Conservation (phyloP, 345 rosid genomes). For the Salix viminalis region DNA sequence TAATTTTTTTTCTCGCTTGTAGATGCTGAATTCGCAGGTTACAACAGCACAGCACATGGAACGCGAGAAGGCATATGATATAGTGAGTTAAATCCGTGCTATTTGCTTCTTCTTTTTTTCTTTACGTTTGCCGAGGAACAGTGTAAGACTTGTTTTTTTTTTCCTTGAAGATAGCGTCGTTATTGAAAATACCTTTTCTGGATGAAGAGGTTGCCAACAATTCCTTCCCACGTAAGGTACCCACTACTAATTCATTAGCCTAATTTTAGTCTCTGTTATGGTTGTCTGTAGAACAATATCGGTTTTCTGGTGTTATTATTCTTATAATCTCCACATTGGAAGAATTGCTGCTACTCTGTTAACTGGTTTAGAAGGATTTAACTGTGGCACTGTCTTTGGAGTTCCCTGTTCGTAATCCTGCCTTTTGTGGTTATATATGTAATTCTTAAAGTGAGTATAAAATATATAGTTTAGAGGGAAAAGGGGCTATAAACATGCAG, state of each 20-base stretch:
- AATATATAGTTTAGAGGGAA: background rate
- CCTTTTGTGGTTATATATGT: background rate
- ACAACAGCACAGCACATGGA: slow-evolving; percentile 71
- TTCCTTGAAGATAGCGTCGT: slow-evolving; percentile 57
- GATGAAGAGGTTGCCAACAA: slow-evolving; percentile 70
- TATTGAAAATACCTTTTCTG: slow-evolving; percentile 79
- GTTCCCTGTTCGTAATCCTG: background rate
- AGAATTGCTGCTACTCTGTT: background rate
- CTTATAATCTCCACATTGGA: background rate
- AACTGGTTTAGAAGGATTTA: background rate
- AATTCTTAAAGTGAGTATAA: background rate
- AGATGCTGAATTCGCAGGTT: slow-evolving; percentile 82
- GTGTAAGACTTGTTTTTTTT: background rate
- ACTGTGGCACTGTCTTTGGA: background rate
- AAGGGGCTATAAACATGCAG: background rate
- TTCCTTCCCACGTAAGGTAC: slow-evolving; percentile 74
- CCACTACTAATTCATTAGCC: background rate
- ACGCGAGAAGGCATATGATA: slow-evolving; percentile 78
- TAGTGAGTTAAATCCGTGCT: slow-evolving; percentile 40
- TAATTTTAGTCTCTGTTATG: background rate
- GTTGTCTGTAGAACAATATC: background rate
- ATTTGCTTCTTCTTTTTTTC: background rate
- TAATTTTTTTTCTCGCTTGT: slow-evolving; percentile 8
- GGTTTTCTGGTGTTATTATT: background rate
- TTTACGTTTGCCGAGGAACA: background rate